Conservation (phyloP, 176 grass and related monocot genomes). For the Musa beccarii region DNA sequence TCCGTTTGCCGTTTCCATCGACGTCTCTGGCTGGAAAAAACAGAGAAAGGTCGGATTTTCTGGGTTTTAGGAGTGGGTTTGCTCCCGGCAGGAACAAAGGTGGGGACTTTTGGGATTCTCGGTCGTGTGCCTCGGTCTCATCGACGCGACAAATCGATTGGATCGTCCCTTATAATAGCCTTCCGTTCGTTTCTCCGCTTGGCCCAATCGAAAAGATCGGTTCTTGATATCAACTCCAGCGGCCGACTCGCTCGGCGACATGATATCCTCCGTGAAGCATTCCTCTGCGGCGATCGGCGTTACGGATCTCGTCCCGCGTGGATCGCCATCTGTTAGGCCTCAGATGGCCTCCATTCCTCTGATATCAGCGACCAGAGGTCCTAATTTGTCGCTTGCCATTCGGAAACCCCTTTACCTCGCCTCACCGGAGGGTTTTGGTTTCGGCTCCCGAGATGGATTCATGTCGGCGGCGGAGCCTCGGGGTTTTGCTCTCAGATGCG, state of each 20-base stretch:
- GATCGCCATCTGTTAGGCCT: slow-evolving; percentile 1
- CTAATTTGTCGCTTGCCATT: slow-evolving; percentile 32
- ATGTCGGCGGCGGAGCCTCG: background rate
- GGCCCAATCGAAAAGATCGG: background rate
- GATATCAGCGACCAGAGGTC: slow-evolving; percentile 22
- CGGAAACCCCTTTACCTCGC: slow-evolving; percentile 55
- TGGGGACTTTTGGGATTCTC: background rate
- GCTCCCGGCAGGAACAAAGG: background rate
- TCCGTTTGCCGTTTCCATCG: too few relatives aligned
- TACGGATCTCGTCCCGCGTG: slow-evolving; percentile 29
- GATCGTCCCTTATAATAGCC: background rate
- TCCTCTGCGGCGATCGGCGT: slow-evolving; percentile 16
- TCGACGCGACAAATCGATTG: background rate
- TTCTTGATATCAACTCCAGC: background rate
- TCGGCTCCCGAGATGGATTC: background rate
- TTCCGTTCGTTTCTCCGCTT: background rate
- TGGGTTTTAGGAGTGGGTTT: too few relatives aligned
- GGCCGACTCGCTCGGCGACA: background rate
- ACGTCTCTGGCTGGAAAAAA: too few relatives aligned
- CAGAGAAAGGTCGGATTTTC: too few relatives aligned
- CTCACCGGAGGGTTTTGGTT: slow-evolving; percentile 23
- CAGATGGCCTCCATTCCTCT: slow-evolving; percentile 19
- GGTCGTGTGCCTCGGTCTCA: background rate
- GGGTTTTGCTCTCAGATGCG: background rate
- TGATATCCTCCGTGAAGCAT: slow-evolving; percentile 8